A percentile compares a stretch with the other conserved stretches of the same genome.
Conservation (phyloP, 2,329 filamentous ascomycete genomes). For the Volutella citrinella region DNA sequence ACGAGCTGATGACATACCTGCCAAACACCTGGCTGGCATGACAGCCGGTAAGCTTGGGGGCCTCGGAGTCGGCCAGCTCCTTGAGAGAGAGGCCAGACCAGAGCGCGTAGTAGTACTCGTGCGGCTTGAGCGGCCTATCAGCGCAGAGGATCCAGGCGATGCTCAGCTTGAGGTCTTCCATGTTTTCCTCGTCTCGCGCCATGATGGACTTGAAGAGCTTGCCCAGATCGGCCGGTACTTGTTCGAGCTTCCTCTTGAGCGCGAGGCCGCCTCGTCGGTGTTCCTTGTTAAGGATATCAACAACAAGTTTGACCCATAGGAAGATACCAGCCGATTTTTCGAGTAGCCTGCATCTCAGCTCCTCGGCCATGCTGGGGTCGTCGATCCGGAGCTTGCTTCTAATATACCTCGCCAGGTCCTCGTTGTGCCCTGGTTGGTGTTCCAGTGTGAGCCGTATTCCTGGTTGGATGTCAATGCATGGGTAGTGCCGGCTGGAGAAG, state of each 20-base stretch:
- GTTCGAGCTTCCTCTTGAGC: conserved; percentile 25
- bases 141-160: conserved; percentile 53
- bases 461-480: conserved; percentile 32
- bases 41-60: too few relatives aligned
- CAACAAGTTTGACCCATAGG: conserved; percentile 40
- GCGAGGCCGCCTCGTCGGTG: conserved; percentile 22
- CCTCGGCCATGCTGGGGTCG: neutral
- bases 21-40: too few relatives aligned
- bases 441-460: conserved; percentile 27
- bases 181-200: conserved; percentile 40
- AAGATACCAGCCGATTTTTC: conserved; percentile 40
- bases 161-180: conserved; percentile 40
- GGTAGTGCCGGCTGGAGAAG: conserved; percentile 47
- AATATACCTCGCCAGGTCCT: conserved; percentile 24
- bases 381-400: conserved; percentile 8
- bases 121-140: conserved; percentile 35
- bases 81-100: conserved; percentile 12
- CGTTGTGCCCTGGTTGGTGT: conserved; percentile 18
- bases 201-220: conserved; percentile 51
- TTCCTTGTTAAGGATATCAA: conserved; percentile 36
- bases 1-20: conserved; percentile 36
- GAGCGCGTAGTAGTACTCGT: conserved; percentile 40
- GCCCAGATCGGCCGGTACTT: conserved; percentile 38
- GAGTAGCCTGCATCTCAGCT: conserved; percentile 22
- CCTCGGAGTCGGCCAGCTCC: conserved; percentile 8